Conservation (phyloP, 345 rosid species). For the Rhizophora mangle region DNA sequence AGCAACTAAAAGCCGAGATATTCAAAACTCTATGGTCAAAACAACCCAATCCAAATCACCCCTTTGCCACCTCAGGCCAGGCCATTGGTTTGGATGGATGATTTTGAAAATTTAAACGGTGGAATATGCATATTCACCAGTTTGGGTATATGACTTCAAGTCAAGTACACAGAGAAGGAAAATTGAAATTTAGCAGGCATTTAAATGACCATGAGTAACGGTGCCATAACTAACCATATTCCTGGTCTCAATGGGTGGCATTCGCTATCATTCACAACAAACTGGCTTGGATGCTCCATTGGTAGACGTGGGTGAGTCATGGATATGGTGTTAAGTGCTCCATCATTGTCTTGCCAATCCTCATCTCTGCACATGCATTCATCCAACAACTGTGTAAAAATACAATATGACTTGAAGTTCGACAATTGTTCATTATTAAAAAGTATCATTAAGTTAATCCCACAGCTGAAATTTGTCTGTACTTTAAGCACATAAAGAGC, state of each 20-base stretch:
- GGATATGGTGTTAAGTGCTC: constrained; percentile 88
- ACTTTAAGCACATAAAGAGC: too few relatives aligned
- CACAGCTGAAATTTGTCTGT: background rate
- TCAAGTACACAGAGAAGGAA: too few relatives aligned
- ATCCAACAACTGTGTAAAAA: background rate
- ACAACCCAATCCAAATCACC: too few relatives aligned
- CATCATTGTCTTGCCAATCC: constrained; percentile 95
- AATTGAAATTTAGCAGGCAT: too few relatives aligned
- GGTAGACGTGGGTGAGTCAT: constrained; percentile 92
- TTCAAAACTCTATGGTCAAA: too few relatives aligned
- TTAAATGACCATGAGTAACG: too few relatives aligned
- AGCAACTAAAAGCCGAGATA: too few relatives aligned
- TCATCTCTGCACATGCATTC: constrained; percentile 60
- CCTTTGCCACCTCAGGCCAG: too few relatives aligned
- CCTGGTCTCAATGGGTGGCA: constrained; percentile 73
- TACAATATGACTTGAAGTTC: constrained; percentile 1
- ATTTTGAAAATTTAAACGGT: too few relatives aligned
- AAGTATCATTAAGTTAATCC: background rate
- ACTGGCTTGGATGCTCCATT: constrained; percentile 57
- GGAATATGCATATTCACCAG: too few relatives aligned
- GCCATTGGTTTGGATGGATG: too few relatives aligned
- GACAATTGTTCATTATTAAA: background rate
- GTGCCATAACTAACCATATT: constrained; percentile 61
- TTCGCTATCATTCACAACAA: constrained; percentile 50
- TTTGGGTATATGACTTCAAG: too few relatives aligned